Evolutionary conservation across 176 grass and related monocot genomes (phyloP).

Genomic region (Avena eriantha): DNA sequence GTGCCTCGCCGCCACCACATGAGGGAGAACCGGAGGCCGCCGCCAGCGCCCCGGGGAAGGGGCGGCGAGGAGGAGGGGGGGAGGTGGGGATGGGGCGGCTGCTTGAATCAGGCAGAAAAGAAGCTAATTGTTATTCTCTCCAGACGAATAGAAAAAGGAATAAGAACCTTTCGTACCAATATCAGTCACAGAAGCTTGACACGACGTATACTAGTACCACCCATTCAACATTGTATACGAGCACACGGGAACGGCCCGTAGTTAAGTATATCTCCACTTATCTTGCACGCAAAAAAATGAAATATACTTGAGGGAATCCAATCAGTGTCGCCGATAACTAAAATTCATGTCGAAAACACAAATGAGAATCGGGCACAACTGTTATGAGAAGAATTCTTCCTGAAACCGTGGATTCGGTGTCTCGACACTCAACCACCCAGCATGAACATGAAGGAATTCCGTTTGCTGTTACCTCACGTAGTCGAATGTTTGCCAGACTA

Average conservation of each 20-base stretch:
- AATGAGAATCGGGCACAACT: not conserved
- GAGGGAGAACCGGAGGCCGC: too few species aligned
- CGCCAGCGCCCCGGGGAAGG: too few species aligned
- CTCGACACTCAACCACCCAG: slow-evolving; percentile 37
- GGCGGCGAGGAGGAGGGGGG: too few species aligned
- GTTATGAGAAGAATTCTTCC: not conserved
- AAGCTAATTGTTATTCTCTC: slow-evolving; percentile 17
- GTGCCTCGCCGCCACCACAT: too few species aligned
- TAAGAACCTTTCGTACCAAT: slow-evolving; percentile 16
- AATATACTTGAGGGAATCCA: slow-evolving; percentile 2
- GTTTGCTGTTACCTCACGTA: not conserved
- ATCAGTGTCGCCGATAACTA: not conserved
- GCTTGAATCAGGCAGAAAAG: not conserved
- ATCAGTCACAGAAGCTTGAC: not conserved
- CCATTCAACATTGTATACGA: not conserved
- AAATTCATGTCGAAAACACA: slow-evolving; percentile 23
- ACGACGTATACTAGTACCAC: not conserved
- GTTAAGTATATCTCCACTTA: slow-evolving; percentile 1
- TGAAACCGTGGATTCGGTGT: slow-evolving; percentile 25
- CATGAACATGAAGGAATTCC: slow-evolving; percentile 23
- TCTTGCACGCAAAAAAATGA: not conserved
- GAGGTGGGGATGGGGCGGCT: too few species aligned
- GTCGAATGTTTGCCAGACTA: not conserved
- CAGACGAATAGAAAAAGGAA: not conserved
- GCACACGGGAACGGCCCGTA: not conserved